A percentile compares a stretch with the other conserved stretches of the same genome.
Conservation (phyloP, 148 eudicot genomes). For the Rhododendron griersonianum region DNA sequence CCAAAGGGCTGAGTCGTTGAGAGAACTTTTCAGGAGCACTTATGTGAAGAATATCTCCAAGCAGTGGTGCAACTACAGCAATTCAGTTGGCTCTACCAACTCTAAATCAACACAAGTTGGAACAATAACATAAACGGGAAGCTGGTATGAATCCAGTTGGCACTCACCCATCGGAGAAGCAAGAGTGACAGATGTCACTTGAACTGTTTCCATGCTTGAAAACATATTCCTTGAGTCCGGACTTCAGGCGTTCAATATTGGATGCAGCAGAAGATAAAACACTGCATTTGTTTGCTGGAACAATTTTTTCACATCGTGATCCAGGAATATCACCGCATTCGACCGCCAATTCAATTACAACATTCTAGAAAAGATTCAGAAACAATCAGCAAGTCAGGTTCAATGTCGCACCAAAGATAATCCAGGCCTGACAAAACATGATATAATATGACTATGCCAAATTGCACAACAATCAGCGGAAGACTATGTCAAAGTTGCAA, state of each 20-base stretch:
- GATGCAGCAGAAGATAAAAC: constrained; percentile 28
- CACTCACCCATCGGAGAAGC: constrained; percentile 57
- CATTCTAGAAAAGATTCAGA: constrained; percentile 41
- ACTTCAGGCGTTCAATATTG: constrained; percentile 43
- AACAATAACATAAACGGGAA: background rate
- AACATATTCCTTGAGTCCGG: constrained; percentile 68
- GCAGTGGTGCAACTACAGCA: constrained; percentile 8
- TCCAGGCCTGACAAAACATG: background rate
- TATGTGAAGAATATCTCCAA: background rate
- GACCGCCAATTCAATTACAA: constrained; percentile 65
- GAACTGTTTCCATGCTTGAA: constrained; percentile 52
- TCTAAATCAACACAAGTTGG: background rate
- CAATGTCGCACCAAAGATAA: background rate
- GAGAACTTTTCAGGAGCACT: background rate
- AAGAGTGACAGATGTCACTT: constrained; percentile 45
- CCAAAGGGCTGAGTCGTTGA: background rate
- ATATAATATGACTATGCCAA: background rate
- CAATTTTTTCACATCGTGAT: constrained; percentile 36
- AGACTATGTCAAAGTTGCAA: background rate
- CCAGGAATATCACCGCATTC: constrained; percentile 31
- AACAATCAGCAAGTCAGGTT: constrained; percentile 19
- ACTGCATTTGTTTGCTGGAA: constrained; percentile 34
- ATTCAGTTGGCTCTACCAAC: background rate
- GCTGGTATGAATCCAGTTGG: constrained; percentile 2
- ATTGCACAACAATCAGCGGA: background rate